Base-by-base conservation (phyloP, 2,329 filamentous ascomycete species). In the Didymella pinodella region DNA sequence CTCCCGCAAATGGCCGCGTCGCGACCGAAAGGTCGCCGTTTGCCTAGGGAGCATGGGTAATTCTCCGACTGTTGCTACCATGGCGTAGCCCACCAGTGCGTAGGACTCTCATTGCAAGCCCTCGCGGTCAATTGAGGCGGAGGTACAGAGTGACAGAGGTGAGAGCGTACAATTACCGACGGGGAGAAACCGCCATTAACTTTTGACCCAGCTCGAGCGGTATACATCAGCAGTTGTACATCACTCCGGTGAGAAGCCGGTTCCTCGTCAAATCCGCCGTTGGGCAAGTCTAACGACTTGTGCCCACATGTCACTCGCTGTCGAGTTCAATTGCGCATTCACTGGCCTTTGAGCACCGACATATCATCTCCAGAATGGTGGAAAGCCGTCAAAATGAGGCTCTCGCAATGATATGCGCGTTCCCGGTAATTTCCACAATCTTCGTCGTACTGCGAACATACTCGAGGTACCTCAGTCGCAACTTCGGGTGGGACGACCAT, bases 401-500 rank as follows among this genome's bases (percentile, higher is more conserved):
- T 25, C 67, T 76, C 11, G 66, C 61, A 8, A 64, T 75, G 41
- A 62, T 68, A 29, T 65, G 67, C 48, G 46, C 70, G 28, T 75
- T 75, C 32, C 67, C 73, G 3, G 62, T 73, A 16, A 49, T 75
- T 4, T 67, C 70, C 12, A 65, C 64, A 8, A 48, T 75, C 22
- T 75, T 73, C 20, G 71, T 76, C 4, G 60, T 57, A 10, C 48
- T 66, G 2, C 69, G 73, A 49, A 57, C 65, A 3, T 68, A 65
- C 44, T 75, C 72, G 22, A 69, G 73, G 28, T 68, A 67, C 22
- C 60, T 76, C 12, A 66, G 68, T 40, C 66, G 64, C 10, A 76
- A 76, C 48, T 73, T 72, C 53, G 67, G 65, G 16, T 75, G 72
- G 69, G 73, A 76, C 56, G 73, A 76, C 40, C 65, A 71, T 55